Base-by-base conservation (phyloP, 441 rosid genomes). In the Dalechampia spathulata region DNA sequence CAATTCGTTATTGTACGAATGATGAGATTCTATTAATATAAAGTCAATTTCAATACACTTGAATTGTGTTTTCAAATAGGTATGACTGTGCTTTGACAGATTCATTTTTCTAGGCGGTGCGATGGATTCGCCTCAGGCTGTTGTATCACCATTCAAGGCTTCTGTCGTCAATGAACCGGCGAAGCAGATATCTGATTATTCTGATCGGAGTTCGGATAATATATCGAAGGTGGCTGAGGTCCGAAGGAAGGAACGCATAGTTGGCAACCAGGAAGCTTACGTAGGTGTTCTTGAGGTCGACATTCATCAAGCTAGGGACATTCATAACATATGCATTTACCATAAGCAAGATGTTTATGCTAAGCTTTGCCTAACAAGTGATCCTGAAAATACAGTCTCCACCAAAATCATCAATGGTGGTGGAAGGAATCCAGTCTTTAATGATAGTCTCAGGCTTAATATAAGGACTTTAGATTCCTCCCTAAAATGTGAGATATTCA, bases 71-170 rank as follows among this genome's bases (percentile, higher is more conserved):
- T 65, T 54, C 19, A 63, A 22, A 37, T n/a, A 26, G 47, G 17
- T 62, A 25, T 61, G 39, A 26, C 42, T 63, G 36, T 71, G 55
- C 59, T 69, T 63, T 69, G 53, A 13, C 72, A 73, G 84, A 68
- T 67, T 28, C 63, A 60, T 15, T 63, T n/a, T 61, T 54, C 54
- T 61, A 38, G 63, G 60, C 48, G 60, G 49, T 62, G 20, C 54
- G 42, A 92, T 92, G 97, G 97, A 92, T 76, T 92, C 99, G 49
- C 96, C 97, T 27, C 96, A 85, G 57, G 86, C 96, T 57, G 96
- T 89, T 71, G 99, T 82, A 49, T 92, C 99, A 49, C 88, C 96
- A 61, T 80, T 85, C 75, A 83, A 75, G 76, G 62, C 48, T 77
- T 64, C 79, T 22, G 50, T 61, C 54, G 75, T n/a, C n/a, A n/a